Evolutionary conservation across 305 asterid genomes (phyloP), one percentile per base, ranked within the genome.

Genomic region (Ajuga reptans): DNA sequence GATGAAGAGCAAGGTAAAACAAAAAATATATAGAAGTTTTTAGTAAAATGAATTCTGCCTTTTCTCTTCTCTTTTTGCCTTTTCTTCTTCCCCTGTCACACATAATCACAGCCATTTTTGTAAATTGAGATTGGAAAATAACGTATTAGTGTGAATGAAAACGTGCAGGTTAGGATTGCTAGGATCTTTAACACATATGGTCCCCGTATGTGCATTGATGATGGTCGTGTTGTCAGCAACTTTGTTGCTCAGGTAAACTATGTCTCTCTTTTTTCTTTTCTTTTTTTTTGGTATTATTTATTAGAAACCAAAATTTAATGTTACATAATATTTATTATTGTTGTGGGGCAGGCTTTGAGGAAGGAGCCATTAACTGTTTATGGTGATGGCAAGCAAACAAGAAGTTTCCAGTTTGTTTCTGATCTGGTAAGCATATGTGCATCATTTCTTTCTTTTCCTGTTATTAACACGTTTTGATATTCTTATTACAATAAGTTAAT

Each of bases 141-240:
- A 54, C 9, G 41, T 61, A 54, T 63, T 43, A 37, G 3, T 37
- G 17, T 41, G 14, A 52, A 72, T 9, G 10, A 71, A 68, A 69
- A 3, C 7, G 37, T 57, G 80, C 86, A 92, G 98, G 97, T 92
- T 43, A 81, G 98, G 72, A 92, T 90, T 75, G 97, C 98, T 18
- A 82, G 98, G 86, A 92, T 92, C 71, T 92, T 92, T 15, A 92
- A 92, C 81, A 92, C 97, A 6, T 92, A 92, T 47, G 98, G 98
- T 18, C 98, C 98, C 15, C 90, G 98, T 42, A 92, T 92, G 97
- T 92, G 96, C 76, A 88, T 91, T 54, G 97, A 91, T 74, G 97
- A 91, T 79, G 96, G 98, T 29, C 97, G 98, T 52, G 98, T 92
- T 53, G 98, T 90, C 43, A 92, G 98, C 83, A 90, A 92, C 83